These are phyloP conservation scores for Hypseocharis bilobata DNA, from an alignment of 441 rosid genomes.

Conservation along the genomic window DNA sequence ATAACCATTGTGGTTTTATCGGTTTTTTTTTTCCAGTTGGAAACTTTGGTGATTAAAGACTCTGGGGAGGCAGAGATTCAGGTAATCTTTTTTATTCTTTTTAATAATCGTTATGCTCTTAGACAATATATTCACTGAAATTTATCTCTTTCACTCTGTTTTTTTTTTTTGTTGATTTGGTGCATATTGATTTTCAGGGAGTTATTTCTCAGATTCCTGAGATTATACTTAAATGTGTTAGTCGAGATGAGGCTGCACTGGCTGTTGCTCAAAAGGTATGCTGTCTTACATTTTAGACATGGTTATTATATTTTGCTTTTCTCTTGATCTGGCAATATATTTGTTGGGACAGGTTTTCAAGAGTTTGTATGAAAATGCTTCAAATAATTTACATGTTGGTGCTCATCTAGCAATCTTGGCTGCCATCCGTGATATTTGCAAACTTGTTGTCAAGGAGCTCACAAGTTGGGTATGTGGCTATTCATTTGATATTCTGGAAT, in stretches of 20 bases:
- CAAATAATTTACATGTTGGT: constrained; percentile 63
- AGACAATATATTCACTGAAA: background rate
- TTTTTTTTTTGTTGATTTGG: background rate
- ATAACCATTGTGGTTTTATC: too few species aligned
- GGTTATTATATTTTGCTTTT: background rate
- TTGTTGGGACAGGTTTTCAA: constrained; percentile 56
- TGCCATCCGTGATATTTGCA: constrained; percentile 93
- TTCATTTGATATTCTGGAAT: background rate
- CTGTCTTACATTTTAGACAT: background rate
- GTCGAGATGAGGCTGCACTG: constrained; percentile 94
- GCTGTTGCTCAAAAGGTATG: constrained; percentile 91
- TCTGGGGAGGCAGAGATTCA: constrained; percentile 76
- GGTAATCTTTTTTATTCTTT: constrained; percentile 37
- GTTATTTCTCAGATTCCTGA: constrained; percentile 88
- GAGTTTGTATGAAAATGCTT: constrained; percentile 81
- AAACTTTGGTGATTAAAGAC: constrained; percentile 56
- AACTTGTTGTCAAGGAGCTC: constrained; percentile 92
- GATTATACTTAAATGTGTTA: constrained; percentile 83
- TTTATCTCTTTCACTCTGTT: background rate
- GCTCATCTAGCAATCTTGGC: constrained; percentile 80
- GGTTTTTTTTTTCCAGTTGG: constrained; percentile 51
- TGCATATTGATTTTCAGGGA: constrained; percentile 38
- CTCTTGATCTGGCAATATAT: constrained; percentile 5
- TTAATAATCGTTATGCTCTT: background rate
- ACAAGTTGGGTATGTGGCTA: constrained; percentile 82